Base-by-base conservation (phyloP, 306 rosid species). In the Sphenostylis stenocarpa region DNA sequence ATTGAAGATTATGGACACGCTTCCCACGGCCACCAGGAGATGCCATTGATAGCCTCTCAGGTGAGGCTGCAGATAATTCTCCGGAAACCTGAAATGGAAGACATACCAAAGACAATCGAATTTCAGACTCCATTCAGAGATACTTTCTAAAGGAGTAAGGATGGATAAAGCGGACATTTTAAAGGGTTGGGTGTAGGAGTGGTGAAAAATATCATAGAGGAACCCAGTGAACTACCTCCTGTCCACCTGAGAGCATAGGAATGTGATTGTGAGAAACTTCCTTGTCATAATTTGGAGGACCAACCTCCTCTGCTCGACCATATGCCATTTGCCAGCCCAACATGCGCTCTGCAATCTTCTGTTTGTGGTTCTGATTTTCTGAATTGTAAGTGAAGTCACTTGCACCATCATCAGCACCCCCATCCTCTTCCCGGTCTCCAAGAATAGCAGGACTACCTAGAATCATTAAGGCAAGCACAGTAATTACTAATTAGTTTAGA, bases 31-130 rank as follows among this genome's bases (percentile, higher is more conserved):
- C 83, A 77, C 77, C 94, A 23, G 99, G 98, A 81, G 99, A 90
- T 62, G 99, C 89, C 99, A 95, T 87, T 6, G 90, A 92, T 68
- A 87, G 83, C 73, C 88, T 90, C 86, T 91, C 97, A 8, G 99
- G 97, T 39, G 97, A 95, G 72, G 99, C 97, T 1, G 96, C 96
- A 66, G 99, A 95, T 63, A 95, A 52, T 77, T 95, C 99, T 80
- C 99, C 99, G 39, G 97, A 95, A 41, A 89, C 93, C 97, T 95
- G 78, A 76, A 70, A 75, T 72, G 45, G 51, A 66, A 79, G 49
- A 33, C 12, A 39, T 62, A 75, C 5, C 45, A 24, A 72, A 48
- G 43, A 68, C 57, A 61, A 64, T 24, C 3, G 2, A 55, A 55
- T 55, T 21, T 70, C 36, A 44, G 26, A 65, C 60, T 65, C 64